Conservation (phyloP, 2,329 filamentous ascomycete species). For the Bipolaris oryzae region DNA sequence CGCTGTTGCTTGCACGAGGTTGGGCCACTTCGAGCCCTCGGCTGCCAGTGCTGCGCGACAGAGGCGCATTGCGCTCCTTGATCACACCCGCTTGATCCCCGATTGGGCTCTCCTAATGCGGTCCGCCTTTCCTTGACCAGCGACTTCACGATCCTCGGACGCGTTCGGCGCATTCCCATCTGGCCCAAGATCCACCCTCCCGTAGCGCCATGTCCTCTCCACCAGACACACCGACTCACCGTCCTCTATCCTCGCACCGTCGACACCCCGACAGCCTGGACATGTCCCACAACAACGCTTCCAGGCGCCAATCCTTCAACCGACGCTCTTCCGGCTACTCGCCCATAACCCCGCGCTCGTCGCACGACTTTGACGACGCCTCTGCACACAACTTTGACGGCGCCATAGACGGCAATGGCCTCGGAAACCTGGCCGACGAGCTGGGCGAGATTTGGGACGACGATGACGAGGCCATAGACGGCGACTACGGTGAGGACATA, state of each 20-base stretch:
- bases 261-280: conserved; percentile 51
- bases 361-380: conserved; percentile 49
- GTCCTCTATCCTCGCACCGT: conserved; percentile 46
- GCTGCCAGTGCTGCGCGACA: conserved; percentile 10
- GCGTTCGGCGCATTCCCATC: conserved; percentile 8
- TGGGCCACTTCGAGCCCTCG: conserved; percentile 3
- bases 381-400: conserved; percentile 48
- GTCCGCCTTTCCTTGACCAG: conserved; percentile 12
- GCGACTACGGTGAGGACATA: conserved; percentile 45
- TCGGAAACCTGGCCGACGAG: conserved; percentile 82
- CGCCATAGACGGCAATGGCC: conserved; percentile 58
- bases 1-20: background rate
- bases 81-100: conserved; percentile 17
- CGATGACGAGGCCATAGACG: conserved; percentile 63
- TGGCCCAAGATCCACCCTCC: conserved; percentile 6
- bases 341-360: conserved; percentile 51
- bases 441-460: conserved; percentile 74
- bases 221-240: conserved; percentile 50
- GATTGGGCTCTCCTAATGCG: conserved; percentile 21
- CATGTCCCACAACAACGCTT: conserved; percentile 48
- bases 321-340: conserved; percentile 55
- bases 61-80: conserved; percentile 17
- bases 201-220: conserved; percentile 49
- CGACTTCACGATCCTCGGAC: conserved; percentile 11
- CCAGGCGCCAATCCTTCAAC: conserved; percentile 45